Evolutionary conservation across 1,284 basidiomycete genomes (phyloP).

Genomic region (Stygiomarasmius scandens): DNA sequence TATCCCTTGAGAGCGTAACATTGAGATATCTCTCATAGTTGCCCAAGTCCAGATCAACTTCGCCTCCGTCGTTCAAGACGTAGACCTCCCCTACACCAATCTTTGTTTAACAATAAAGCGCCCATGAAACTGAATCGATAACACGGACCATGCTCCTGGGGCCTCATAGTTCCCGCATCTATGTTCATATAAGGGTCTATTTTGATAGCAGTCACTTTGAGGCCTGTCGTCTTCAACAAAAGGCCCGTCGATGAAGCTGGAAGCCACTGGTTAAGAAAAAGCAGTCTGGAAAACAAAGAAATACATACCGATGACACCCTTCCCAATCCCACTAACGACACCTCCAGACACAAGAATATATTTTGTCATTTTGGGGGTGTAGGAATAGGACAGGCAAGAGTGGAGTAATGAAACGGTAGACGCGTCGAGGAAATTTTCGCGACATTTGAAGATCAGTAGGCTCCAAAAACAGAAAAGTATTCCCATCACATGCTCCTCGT

Average conservation of each 20-base stretch:
- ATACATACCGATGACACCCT: conserved; percentile 88
- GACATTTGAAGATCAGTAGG: too few relatives aligned
- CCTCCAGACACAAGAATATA: conserved; percentile 92
- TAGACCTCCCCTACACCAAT: conserved; percentile 86
- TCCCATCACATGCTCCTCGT: not conserved
- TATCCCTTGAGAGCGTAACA: conserved; percentile 91
- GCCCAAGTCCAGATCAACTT: conserved; percentile 96
- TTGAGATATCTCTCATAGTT: conserved; percentile 99
- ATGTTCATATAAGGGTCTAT: conserved; percentile 99
- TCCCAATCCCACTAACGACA: conserved; percentile 93
- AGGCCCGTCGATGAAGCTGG: conserved; percentile 96
- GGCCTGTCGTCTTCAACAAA: conserved; percentile 91
- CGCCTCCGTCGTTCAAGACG: conserved; percentile 97
- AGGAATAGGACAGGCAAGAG: not conserved
- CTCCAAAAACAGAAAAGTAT: not conserved
- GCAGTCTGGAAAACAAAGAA: conserved; percentile 19
- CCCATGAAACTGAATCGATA: conserved; percentile 25
- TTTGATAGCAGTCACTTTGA: conserved; percentile 98
- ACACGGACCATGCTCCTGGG: conserved; percentile 91
- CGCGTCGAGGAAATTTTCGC: conserved; percentile 6
- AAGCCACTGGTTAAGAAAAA: conserved; percentile 13
- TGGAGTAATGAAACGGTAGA: not conserved
- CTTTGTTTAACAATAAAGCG: conserved; percentile 23
- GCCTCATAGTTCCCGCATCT: conserved; percentile 99
- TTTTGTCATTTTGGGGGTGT: conserved; percentile 64